Base-by-base conservation (phyloP, 352 stramenopile genomes). In the Phytophthora citricola region DNA sequence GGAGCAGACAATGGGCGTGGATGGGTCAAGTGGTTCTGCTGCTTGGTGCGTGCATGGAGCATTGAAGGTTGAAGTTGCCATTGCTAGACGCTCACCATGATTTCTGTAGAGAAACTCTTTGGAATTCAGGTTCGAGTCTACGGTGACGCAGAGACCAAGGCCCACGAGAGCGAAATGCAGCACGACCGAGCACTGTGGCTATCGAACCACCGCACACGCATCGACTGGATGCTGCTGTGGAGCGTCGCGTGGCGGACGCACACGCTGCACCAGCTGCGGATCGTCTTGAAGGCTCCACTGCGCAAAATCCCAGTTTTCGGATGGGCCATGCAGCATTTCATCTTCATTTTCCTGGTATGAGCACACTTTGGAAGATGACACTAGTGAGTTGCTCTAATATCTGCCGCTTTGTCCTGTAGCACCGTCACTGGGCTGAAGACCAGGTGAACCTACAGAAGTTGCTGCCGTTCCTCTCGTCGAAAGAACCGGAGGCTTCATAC, bases 171-270 rank as follows among this genome's bases (percentile, higher is more conserved):
- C 2, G 50, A 56, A 17, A 77, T 89, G 58, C 53, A 40, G 0
- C 76, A 76, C 38, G 81, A 92, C 60, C 79, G 82, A 40, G 87
- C 83, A 8, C 29, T 95, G 38, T 93, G 86, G 85, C 55, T 93
- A 27, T 78, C 73, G 6, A 95, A 94, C 62, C 87, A 95, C 53
- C 85, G 86, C 55, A 94, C 85, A 61, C 83, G 84, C 58, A 89
- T 94, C 52, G 87, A 95, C 70, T 94, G 85, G 85, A 94, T 94
- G 85, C 65, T 94, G 27, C 59, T 94, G 36, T 95, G 87, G 87
- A 83, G 72, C 40, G 62, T 95, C 24, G 75, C 82, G 8, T 70
- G 88, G 62, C 73, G 86, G 26, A 89, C 73, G 17, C 58, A 63
- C 8, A 78, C 76, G 41, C 71, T 91, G 34, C 69, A 81, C 39